A percentile compares a stretch with the other conserved stretches of the same genome.
These are phyloP conservation scores for Solanum raphanifolium DNA, from an alignment of 257 asterid species.

Conservation along the genomic window DNA sequence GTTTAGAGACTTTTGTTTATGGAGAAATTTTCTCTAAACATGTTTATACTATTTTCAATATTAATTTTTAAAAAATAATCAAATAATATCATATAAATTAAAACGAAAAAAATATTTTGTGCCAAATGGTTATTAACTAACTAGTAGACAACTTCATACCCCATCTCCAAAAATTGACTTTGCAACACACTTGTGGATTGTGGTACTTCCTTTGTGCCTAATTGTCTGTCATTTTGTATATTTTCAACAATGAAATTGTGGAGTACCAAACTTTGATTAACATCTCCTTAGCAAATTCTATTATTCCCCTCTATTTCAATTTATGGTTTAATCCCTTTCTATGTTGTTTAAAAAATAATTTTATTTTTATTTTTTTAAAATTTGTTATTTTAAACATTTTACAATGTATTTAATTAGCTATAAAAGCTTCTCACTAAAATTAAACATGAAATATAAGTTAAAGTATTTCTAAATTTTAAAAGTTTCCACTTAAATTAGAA, in stretches of 20 bases:
- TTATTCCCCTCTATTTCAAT: not conserved
- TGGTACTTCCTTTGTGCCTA: not conserved
- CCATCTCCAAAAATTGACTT: not conserved
- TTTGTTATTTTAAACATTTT: not conserved
- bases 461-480: not conserved
- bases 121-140: not conserved
- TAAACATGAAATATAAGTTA: not conserved
- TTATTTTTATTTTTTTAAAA: not conserved
- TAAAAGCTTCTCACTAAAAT: not conserved
- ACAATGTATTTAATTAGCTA: not conserved
- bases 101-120: too few relatives aligned
- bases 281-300: not conserved
- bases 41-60: too few relatives aligned
- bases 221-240: not conserved
- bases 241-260: not conserved
- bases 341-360: not conserved
- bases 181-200: not conserved
- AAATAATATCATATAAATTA: not conserved
- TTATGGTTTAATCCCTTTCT: not conserved
- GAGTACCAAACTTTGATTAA: not conserved
- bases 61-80: not conserved
- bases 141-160: not conserved
- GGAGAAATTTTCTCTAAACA: too few relatives aligned
- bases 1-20: too few relatives aligned
- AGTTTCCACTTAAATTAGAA: not conserved